Conservation (phyloP, 1,284 basidiomycete genomes). For the Leucoagaricus sp. region DNA sequence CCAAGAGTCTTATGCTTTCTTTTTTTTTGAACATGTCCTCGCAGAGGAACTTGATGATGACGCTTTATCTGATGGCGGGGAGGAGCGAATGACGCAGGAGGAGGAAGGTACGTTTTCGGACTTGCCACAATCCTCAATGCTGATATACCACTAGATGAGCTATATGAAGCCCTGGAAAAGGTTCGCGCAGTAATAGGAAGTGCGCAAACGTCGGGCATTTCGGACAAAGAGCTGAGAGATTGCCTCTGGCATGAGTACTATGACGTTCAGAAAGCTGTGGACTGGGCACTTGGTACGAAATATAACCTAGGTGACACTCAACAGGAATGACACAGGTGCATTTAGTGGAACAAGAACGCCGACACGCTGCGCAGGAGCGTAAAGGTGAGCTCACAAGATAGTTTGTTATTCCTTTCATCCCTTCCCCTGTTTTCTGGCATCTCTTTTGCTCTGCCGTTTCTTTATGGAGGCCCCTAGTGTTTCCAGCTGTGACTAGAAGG, state of each 20-base stretch:
- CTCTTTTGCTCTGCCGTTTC: not conserved
- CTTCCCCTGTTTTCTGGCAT: slow-evolving; percentile 4
- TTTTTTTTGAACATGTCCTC: not conserved
- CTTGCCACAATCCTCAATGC: slow-evolving; percentile 3
- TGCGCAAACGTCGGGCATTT: slow-evolving; percentile 63
- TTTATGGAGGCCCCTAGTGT: slow-evolving; percentile 13
- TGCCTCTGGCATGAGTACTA: slow-evolving; percentile 91
- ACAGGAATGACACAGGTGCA: slow-evolving; percentile 13
- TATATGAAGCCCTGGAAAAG: slow-evolving; percentile 70
- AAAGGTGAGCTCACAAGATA: slow-evolving; percentile 70
- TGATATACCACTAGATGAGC: slow-evolving; percentile 52
- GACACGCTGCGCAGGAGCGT: slow-evolving; percentile 60
- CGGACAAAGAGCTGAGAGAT: slow-evolving; percentile 79
- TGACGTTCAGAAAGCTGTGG: slow-evolving; percentile 77
- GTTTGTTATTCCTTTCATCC: slow-evolving; percentile 25
- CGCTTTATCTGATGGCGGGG: slow-evolving; percentile 68
- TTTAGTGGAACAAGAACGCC: slow-evolving; percentile 62
- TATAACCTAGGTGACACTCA: not conserved
- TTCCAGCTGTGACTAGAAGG: slow-evolving; percentile 17
- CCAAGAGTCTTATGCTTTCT: not conserved
- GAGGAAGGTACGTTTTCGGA: slow-evolving; percentile 53
- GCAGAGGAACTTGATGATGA: slow-evolving; percentile 79
- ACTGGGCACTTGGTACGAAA: slow-evolving; percentile 69
- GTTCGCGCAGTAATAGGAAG: slow-evolving; percentile 71
- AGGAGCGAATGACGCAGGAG: slow-evolving; percentile 69